Base-by-base conservation (phyloP, 148 eudicot species). In the Spergularia bocconei region DNA sequence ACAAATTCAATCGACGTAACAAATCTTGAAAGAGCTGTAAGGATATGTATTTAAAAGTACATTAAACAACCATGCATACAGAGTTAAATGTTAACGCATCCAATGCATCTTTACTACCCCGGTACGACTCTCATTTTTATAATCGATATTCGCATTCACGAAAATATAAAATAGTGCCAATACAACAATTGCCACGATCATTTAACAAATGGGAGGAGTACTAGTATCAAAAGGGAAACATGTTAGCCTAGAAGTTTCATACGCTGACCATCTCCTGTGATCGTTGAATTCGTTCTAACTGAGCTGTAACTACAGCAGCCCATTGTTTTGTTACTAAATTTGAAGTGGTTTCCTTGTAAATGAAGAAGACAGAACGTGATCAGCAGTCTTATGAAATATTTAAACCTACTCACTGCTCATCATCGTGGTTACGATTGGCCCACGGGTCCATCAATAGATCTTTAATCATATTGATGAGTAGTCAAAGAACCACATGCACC, bases 181-280 rank as follows among this genome's bases (percentile, higher is more conserved):
- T 36, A 14, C 53, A 77, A 59, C 36, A 29, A 60, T 50, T 20
- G 41, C 20, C 79, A 69, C 67, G 69, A 70, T 77, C 69, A 19
- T 48, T 54, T 77, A 61, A 70, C 57, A 25, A 77, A 54, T 69
- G 44, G 10, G 55, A 77, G 4, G 8, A 52, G 1, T 13, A 69
- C 14, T 21, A 58, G 20, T 11, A 29, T 29, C 36, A 29, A 29
- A 29, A 0, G 36, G 48, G 12, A 63, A 77, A 69, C 64, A 67
- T 55, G 78, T 44, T 68, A 56, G 53, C 29, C 57, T 0, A 61
- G 61, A 69, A 69, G 66, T 62, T 70, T 68, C 57, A 68, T 56
- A 44, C 33, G 73, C 66, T 76, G 73, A 76, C 79, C 73, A 67
- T 58, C 52, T 61, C 47, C 36, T 29, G 36, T 69, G 16, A 69